Evolutionary conservation across 495 filamentous ascomycete species (phyloP).

Genomic region (Acidiella bohemica): DNA sequence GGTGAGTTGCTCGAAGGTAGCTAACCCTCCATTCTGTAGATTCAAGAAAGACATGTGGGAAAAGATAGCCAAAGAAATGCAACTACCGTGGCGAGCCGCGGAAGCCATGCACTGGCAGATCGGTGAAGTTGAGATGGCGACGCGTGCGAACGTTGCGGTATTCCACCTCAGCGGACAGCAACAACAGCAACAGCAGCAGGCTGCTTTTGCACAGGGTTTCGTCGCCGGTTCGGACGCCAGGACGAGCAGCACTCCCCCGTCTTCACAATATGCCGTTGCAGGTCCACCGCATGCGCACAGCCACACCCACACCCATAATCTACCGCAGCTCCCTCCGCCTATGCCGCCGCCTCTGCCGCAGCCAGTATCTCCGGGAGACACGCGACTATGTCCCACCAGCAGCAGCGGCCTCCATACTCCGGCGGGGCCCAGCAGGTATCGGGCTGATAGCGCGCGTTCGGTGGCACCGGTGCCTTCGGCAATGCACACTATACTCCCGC

Average conservation of each 20-base stretch:
- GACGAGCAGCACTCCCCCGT: conserved; percentile 5
- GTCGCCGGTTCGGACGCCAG: neutral
- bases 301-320: conserved; percentile 14
- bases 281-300: neutral
- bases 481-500: conserved; percentile 8
- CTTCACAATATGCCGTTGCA: neutral
- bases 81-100: conserved; percentile 87
- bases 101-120: conserved; percentile 98
- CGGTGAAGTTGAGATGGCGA: conserved; percentile 81
- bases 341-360: conserved; percentile 9
- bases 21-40: conserved; percentile 34
- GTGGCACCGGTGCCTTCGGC: neutral
- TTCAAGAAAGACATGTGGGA: conserved; percentile 98
- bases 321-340: conserved; percentile 7
- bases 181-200: neutral
- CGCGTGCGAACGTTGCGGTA: conserved; percentile 30
- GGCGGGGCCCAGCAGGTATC: neutral
- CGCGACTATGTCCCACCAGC: conserved; percentile 11
- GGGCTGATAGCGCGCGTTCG: conserved; percentile 15
- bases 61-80: conserved; percentile 84
- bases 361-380: conserved; percentile 6
- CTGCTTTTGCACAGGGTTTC: neutral
- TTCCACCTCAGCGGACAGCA: conserved; percentile 22
- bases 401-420: neutral
- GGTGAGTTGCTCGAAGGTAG: neutral